Base-by-base conservation (phyloP, 371 early-diverging fungal genomes). In the Mortierella sp. region DNA sequence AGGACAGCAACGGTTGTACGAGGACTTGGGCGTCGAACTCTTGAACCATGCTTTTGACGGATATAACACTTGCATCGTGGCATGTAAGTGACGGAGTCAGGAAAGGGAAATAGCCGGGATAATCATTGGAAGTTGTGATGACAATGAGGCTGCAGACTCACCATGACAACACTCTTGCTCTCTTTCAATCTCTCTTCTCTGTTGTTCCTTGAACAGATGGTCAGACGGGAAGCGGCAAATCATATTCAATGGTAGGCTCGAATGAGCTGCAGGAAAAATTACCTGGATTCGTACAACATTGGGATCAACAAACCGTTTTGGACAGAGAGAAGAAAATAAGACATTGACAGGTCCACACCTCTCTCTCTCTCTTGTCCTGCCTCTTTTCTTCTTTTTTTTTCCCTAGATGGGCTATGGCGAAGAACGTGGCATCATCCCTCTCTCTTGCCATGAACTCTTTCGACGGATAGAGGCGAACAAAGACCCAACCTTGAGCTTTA, bases 11-110 rank as follows among this genome's bases (percentile, higher is more conserved):
- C 80, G 67, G 16, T 87, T 97, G 5, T 97, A 91, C 71, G 83
- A 86, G 30, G 90, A 89, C 61, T 76, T 95, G 39, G 95, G 95
- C 26, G 82, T 78, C 19, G 91, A 90, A 10, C 74, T 97, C 30
- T 80, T 95, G 23, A 89, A 93, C 64, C 96, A 97, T 65, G 93
- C 96, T 3, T 91, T 95, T 64, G 86, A 84, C 38, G 95, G 95
- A 27, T 95, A 95, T 80, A 93, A 95, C 72, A 90, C 91, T 50
- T 93, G 93, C 82, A 93, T 95, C 42, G 91, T 95, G 72, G 96
- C 95, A 31, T 95, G 89, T 90, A 85, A 79, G 73, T 67, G 3
- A n/a, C 23, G 21, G 39, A 19, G 38, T 12, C 54, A 31, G 8
- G 8, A 34, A 16, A 34, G 10, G 10, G 4, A 34, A 7, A 34